Evolutionary conservation across 495 filamentous ascomycete species (phyloP), one percentile per base, ranked within the genome.

Genomic region (Hyaloscypha hepaticicola): DNA sequence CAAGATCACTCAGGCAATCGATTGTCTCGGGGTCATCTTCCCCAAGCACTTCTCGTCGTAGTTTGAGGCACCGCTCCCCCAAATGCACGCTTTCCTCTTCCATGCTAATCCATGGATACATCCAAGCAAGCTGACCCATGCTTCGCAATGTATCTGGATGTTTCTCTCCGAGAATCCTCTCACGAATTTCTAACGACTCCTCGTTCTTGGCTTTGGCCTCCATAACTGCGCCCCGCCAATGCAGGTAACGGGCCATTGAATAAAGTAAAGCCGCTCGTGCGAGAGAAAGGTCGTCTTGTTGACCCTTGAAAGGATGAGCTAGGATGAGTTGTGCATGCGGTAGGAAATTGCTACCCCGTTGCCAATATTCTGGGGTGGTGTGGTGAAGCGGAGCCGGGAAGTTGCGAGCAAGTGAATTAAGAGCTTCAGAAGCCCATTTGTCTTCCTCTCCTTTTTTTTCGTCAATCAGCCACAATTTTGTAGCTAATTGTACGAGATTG

Each of bases 401-500:
- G 12, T 50, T 62, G 3, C 25, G 45, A 19, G 48, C 24, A 26
- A 62, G 50, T 14, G n/a, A 62, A 8, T 38, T 24, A 9, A 62
- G 24, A 4, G 60, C 60, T 50, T 62, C 14, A 25, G 24, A 58
- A 11, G 56, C 56, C 33, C 48, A 50, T 22, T 62, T 16, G 24
- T 50, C 45, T 26, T 27, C 38, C 27, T 50, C n/a, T 24, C 28
- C 50, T 7, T 62, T 50, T 1, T 50, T 33, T 25, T 56, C 19
- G n/a, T 41, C 51, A 21, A 38, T 65, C 0, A 82, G 70, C 80
- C 78, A 82, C 62, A 72, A 77, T 33, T 67, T 72, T 1, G 75
- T 76, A 3, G 74, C 72, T 22, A 81, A 31, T 60, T 82, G 79
- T 31, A 83, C 79, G 5, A 82, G 70, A 29, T 76, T 69, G 67